phyloP scores from a whole-genome alignment of 2,329 filamentous ascomycete genomes.

The Pseudophaeomoniella oleicola region DNA sequence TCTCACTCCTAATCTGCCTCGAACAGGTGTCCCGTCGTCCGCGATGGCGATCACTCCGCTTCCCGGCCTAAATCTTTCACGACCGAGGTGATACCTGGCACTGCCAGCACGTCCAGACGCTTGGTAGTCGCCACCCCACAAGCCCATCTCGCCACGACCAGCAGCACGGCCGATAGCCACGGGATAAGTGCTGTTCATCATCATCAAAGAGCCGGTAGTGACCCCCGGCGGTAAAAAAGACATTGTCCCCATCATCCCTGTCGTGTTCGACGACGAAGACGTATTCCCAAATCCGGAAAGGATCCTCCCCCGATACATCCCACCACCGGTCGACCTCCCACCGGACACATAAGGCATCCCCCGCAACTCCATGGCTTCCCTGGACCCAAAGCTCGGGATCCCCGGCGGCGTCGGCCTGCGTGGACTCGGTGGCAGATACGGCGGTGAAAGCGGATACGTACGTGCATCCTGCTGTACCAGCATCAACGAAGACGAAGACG shows the following conservation, averaged over 20 bases:
- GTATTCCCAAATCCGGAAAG: no score
- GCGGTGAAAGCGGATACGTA: conserved; percentile 6
- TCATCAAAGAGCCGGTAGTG: conserved; percentile 16
- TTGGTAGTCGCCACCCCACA: no score
- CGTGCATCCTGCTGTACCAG: not conserved
- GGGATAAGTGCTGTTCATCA: conserved; percentile 15
- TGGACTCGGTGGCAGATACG: conserved; percentile 21
- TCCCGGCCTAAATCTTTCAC: no score
- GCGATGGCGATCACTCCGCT: conserved; percentile 20
- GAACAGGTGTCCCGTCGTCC: conserved; percentile 24
- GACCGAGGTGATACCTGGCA: conserved; percentile 3
- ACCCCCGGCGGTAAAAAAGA: conserved; percentile 11
- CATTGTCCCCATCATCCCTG: conserved; percentile 3
- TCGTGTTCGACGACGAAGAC: conserved; percentile 1
- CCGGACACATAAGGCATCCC: not conserved
- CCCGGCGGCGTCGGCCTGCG: conserved; percentile 27
- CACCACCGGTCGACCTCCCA: no score
- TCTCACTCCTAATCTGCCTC: conserved; percentile 23
- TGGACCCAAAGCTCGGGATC: conserved; percentile 26
- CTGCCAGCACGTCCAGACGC: conserved; percentile 3
- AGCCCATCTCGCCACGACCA: no score
- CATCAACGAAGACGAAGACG: not conserved
- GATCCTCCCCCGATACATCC: no score
- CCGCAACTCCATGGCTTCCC: conserved; percentile 19
- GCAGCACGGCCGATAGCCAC: conserved; percentile 7